Conservation (phyloP, 2,329 filamentous ascomycete species). For the Calonectria pteridis region DNA sequence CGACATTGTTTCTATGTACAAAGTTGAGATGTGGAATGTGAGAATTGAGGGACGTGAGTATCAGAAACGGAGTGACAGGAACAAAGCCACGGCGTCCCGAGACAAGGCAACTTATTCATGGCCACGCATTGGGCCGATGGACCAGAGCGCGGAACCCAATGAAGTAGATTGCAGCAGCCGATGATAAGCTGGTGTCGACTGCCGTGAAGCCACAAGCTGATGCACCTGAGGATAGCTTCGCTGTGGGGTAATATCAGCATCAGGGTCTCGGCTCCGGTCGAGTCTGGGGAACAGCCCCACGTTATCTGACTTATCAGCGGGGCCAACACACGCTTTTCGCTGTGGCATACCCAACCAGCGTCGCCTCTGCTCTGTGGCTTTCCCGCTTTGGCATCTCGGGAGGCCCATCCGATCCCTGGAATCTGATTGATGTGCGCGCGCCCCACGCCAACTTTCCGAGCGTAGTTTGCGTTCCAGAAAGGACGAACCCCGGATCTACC, state of each 20-base stretch:
- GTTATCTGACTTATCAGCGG: neutral
- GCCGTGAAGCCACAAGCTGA: neutral
- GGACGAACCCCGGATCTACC: neutral
- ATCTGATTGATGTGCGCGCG: neutral
- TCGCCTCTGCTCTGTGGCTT: neutral
- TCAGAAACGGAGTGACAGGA: neutral
- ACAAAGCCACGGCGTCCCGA: neutral
- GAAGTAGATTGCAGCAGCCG: neutral
- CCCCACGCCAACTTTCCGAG: neutral
- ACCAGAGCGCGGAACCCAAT: neutral
- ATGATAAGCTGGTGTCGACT: neutral
- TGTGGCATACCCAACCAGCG: slow-evolving; percentile 4
- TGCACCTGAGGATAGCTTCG: neutral
- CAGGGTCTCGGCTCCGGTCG: slow-evolving; percentile 7
- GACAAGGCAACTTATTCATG: neutral
- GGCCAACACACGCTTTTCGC: neutral
- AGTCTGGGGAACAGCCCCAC: neutral
- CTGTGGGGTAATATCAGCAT: neutral
- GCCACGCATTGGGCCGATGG: neutral
- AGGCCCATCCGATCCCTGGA: neutral
- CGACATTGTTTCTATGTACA: slow-evolving; percentile 6
- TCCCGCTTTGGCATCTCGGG: neutral
- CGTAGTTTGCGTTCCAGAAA: neutral
- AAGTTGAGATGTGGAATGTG: neutral
- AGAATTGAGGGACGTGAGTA: neutral